Conservation (phyloP, 768 basidiomycete species). For the Dictyophora rubrovolvata region DNA sequence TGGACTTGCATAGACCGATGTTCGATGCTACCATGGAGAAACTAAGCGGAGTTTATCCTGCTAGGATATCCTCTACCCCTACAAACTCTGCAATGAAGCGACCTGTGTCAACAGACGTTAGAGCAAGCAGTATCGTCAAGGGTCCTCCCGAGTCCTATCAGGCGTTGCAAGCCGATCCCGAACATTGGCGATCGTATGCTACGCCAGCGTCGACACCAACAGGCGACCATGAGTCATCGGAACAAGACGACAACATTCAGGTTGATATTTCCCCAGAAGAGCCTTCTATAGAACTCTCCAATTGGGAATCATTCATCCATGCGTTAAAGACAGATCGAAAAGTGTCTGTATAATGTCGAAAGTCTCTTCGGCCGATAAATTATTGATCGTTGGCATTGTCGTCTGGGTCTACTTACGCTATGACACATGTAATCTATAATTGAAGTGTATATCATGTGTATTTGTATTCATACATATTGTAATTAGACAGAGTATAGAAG, state of each 20-base stretch:
- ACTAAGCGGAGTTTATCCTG: neutral
- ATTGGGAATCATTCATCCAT: conserved; percentile 9
- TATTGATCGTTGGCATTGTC: too few species aligned
- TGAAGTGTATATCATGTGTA: too few species aligned
- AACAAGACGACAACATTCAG: conserved; percentile 1
- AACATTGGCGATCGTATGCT: conserved; percentile 7
- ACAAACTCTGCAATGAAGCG: neutral
- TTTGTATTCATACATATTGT: too few species aligned
- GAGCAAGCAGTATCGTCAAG: neutral
- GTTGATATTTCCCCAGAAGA: conserved; percentile 8
- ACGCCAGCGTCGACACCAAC: conserved; percentile 3
- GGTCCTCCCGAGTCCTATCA: neutral
- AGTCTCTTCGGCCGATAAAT: too few species aligned
- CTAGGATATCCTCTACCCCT: neutral
- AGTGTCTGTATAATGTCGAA: too few species aligned
- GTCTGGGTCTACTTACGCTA: too few species aligned
- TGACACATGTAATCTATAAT: too few species aligned
- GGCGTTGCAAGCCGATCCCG: neutral
- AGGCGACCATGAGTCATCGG: neutral
- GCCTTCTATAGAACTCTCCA: conserved; percentile 2
- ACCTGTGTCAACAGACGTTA: neutral
- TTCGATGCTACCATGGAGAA: neutral
- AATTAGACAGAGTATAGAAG: too few species aligned
- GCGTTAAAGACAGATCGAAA: too few species aligned
- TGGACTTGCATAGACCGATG: conserved; percentile 1